Conservation (phyloP, 345 rosid species). For the Brassica napus region Da-Ae NC_063447.1:5770001-5770500, state of each 20-base stretch:
- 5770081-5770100: slow-evolving; percentile 97
- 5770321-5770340: background rate
- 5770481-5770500: slow-evolving; percentile 51
- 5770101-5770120: slow-evolving; percentile 95
- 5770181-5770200: background rate
- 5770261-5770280: background rate
- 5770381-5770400: background rate
- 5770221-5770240: background rate
- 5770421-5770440: background rate
- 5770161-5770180: background rate
- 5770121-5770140: slow-evolving; percentile 76
- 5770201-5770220: background rate
- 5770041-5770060: background rate
- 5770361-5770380: background rate
- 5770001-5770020: background rate
- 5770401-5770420: background rate
- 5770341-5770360: background rate
- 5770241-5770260: background rate
- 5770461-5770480: background rate
- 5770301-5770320: background rate
- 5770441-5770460: background rate
- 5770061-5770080: slow-evolving; percentile 59
- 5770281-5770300: background rate
- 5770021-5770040: background rate
- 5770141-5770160: background rate